Conservation (phyloP, 176 grass and related monocot species). For the Bolboschoenus planiculmis region DNA sequence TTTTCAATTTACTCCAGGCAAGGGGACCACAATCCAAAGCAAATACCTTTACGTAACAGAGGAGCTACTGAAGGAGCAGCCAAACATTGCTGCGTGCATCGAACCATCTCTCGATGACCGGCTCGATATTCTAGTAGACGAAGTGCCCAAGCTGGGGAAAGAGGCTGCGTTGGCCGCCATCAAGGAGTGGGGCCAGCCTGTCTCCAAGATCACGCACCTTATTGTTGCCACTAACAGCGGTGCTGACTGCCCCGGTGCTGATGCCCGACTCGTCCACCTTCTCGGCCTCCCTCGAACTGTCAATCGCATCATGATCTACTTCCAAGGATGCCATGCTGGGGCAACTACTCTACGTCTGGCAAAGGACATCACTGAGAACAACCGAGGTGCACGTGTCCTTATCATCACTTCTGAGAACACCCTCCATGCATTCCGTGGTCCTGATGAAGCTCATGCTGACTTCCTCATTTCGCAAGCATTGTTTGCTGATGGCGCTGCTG, state of each 20-base stretch:
- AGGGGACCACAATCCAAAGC: constrained; percentile 31
- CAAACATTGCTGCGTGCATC: constrained; percentile 9
- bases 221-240: constrained; percentile 42
- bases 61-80: constrained; percentile 18
- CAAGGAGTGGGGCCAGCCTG: constrained; percentile 36
- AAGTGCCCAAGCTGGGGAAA: constrained; percentile 17
- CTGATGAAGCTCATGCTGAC: constrained; percentile 20
- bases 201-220: constrained; percentile 38
- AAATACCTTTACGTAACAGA: constrained; percentile 19
- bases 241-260: constrained; percentile 26
- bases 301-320: constrained; percentile 32
- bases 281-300: constrained; percentile 32
- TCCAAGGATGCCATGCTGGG: constrained; percentile 2
- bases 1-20: constrained; percentile 11
- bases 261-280: constrained; percentile 33
- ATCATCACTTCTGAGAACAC: constrained; percentile 41
- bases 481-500: constrained; percentile 3
- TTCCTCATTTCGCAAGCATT: constrained; percentile 11
- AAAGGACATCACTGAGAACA: constrained; percentile 11
- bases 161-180: constrained; percentile 32
- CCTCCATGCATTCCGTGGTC: constrained; percentile 32
- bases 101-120: constrained; percentile 31
- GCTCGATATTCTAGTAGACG: constrained; percentile 19
- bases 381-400: constrained; percentile 41
- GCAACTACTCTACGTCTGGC: not conserved